phyloP scores from a whole-genome alignment of 2,329 filamentous ascomycete genomes.

The Sporothrix phasma region DNA sequence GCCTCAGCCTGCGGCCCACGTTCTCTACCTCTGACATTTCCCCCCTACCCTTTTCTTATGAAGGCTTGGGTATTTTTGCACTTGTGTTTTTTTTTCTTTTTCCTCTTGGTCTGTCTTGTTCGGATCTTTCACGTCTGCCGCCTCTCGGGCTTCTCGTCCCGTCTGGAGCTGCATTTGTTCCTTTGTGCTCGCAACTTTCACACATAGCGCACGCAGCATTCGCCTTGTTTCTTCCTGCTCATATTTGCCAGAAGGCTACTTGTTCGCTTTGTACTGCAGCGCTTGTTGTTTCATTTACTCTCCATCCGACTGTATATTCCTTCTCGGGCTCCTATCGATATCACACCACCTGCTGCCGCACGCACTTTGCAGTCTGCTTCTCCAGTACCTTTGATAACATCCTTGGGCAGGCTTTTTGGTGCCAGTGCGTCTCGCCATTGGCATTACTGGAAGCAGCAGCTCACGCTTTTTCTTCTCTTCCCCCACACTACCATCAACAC shows the following conservation, averaged over 20 bases:
- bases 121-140: not conserved
- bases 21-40: not conserved
- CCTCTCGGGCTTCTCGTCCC: not conserved
- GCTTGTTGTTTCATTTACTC: too few species aligned
- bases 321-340: not conserved
- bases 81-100: not conserved
- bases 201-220: not conserved
- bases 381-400: conserved; percentile 11
- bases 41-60: not conserved
- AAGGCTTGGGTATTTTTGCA: not conserved
- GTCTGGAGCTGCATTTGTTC: not conserved
- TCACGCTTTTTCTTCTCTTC: not conserved
- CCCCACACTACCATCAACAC: not conserved
- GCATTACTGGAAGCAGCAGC: not conserved
- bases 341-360: not conserved
- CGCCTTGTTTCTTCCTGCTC: not conserved
- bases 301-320: not conserved
- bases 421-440: conserved; percentile 2
- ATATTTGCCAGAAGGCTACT: not conserved
- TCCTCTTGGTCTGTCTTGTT: not conserved
- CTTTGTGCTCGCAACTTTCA: not conserved
- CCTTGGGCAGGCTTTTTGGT: conserved; percentile 15
- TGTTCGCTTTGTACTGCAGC: not conserved
- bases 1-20: not conserved
- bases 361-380: not conserved